A percentile compares a stretch with the other conserved stretches of the same genome.
These are phyloP conservation scores for Fragaria iinumae DNA, from an alignment of 306 rosid genomes.

Conservation along the genomic window DNA sequence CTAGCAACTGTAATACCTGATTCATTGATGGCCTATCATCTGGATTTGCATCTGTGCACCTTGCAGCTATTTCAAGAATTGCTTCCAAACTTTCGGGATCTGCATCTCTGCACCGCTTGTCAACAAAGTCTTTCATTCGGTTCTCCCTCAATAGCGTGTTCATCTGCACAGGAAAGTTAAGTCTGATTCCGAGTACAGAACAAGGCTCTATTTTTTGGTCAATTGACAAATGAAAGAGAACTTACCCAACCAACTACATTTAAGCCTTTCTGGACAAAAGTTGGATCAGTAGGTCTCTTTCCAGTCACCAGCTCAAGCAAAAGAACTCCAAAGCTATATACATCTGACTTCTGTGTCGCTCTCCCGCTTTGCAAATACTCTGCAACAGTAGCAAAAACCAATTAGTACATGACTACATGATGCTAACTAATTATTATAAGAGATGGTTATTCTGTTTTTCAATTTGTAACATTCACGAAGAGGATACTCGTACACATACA, in stretches of 20 bases:
- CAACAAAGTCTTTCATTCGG: constrained; percentile 68
- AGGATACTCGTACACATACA: neutral
- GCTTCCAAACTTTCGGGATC: constrained; percentile 73
- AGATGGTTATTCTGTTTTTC: neutral
- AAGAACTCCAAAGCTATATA: constrained; percentile 93
- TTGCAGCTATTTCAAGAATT: constrained; percentile 73
- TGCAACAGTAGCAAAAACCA: constrained; percentile 20
- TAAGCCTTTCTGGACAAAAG: constrained; percentile 77
- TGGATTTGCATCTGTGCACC: constrained; percentile 81
- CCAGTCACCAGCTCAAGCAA: constrained; percentile 95
- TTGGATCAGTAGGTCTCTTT: constrained; percentile 94
- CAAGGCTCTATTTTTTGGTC: neutral
- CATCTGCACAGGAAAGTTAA: constrained; percentile 44
- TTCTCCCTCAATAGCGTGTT: constrained; percentile 69
- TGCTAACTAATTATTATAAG: neutral
- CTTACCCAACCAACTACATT: constrained; percentile 99
- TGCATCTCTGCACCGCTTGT: constrained; percentile 61
- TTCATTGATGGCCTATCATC: constrained; percentile 87
- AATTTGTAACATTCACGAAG: neutral
- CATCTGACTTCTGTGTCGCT: constrained; percentile 94
- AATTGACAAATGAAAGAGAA: neutral
- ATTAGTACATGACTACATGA: neutral
- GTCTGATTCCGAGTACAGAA: neutral
- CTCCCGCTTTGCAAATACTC: constrained; percentile 96
- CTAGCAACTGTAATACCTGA: constrained; percentile 77